These are phyloP conservation scores for Cucurbita ficifolia DNA, from an alignment of 306 rosid species.

Conservation along the genomic window DNA sequence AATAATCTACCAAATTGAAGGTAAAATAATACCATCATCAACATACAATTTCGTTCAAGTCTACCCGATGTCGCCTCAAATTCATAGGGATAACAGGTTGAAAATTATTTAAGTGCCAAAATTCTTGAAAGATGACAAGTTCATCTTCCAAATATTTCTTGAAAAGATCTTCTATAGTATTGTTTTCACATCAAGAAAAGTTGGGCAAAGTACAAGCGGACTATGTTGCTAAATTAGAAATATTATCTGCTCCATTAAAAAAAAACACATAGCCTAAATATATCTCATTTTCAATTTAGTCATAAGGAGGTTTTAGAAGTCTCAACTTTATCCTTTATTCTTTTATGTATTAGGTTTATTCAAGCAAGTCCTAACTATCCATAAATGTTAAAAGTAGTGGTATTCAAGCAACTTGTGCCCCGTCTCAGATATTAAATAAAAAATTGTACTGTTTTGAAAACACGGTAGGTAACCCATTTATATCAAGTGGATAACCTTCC, in stretches of 20 bases:
- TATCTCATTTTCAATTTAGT: no score
- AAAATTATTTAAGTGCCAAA: background rate
- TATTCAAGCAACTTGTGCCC: no score
- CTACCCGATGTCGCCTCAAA: background rate
- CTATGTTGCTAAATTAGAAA: background rate
- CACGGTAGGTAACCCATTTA: background rate
- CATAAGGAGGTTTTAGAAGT: no score
- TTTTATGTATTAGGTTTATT: background rate
- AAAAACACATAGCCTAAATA: background rate
- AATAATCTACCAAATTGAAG: slow-evolving; percentile 1
- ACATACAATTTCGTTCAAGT: background rate
- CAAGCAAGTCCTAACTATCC: background rate
- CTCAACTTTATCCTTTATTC: background rate
- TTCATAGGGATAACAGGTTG: background rate
- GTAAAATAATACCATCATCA: background rate
- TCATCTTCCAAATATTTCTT: no score
- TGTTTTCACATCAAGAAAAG: background rate
- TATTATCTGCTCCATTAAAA: background rate
- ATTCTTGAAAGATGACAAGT: background rate
- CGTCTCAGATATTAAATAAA: background rate
- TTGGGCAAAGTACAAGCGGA: background rate
- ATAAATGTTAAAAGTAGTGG: background rate
- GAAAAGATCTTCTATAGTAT: background rate
- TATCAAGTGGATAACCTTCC: background rate
- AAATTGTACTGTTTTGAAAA: background rate